These are phyloP conservation scores for Chaetothyriales sp. DNA, from an alignment of 2,329 filamentous ascomycete species.

Conservation along the genomic window DNA sequence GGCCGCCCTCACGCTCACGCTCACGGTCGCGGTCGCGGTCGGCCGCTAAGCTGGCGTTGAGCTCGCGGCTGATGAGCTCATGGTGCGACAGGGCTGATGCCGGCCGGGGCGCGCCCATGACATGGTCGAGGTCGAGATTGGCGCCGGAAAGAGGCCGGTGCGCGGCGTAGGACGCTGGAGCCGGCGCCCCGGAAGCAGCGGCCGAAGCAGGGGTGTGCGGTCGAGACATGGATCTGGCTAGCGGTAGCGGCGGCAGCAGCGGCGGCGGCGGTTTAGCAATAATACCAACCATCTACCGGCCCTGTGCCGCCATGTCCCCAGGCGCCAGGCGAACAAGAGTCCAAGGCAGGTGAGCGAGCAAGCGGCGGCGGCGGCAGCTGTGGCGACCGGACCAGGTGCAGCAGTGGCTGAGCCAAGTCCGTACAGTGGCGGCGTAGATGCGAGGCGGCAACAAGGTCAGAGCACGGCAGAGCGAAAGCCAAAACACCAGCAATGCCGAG, in stretches of 20 bases:
- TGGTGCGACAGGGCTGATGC: conserved; percentile 23
- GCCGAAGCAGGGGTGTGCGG: conserved; percentile 21
- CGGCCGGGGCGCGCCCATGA: conserved; percentile 19
- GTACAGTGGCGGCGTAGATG: background rate
- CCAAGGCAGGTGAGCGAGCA: too few relatives aligned
- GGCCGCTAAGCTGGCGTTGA: conserved; percentile 9
- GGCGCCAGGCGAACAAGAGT: too few relatives aligned
- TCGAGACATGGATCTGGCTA: conserved; percentile 14
- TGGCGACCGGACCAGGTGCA: background rate
- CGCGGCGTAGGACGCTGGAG: conserved; percentile 26
- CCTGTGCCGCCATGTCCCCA: too few relatives aligned
- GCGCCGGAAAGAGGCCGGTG: conserved; percentile 20
- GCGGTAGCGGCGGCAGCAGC: too few relatives aligned
- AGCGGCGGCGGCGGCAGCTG: too few relatives aligned
- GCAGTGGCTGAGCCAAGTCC: background rate
- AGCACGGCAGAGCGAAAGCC: background rate
- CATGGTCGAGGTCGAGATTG: conserved; percentile 25
- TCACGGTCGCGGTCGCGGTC: conserved; percentile 7
- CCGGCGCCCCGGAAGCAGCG: conserved; percentile 1
- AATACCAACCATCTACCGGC: too few relatives aligned
- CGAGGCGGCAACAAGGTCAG: background rate
- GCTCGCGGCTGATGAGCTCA: conserved; percentile 25
- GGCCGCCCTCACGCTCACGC: too few relatives aligned
- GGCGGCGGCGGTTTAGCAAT: too few relatives aligned
- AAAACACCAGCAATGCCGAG: background rate